phyloP scores from a whole-genome alignment of 257 asterid species.

The Solanum rostratum region DNA sequence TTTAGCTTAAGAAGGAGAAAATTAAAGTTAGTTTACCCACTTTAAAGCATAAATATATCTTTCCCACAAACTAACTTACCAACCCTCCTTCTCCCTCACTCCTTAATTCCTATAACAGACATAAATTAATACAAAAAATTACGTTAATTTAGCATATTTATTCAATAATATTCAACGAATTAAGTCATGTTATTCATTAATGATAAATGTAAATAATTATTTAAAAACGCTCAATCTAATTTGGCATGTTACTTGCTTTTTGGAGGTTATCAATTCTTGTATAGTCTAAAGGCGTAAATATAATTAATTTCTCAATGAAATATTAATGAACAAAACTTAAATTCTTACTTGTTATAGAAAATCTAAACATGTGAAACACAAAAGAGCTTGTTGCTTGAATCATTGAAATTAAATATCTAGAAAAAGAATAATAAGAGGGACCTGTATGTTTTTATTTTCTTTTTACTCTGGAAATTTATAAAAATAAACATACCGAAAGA shows the following conservation, averaged over 20 bases:
- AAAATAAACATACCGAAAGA: neutral
- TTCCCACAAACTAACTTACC: neutral
- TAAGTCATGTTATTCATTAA: neutral
- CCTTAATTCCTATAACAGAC: neutral
- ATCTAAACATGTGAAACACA: neutral
- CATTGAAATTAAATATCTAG: neutral
- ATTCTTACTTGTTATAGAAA: neutral
- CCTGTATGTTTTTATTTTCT: neutral
- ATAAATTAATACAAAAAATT: neutral
- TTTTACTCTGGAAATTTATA: accelerated
- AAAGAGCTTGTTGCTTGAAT: neutral
- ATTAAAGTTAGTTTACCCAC: neutral
- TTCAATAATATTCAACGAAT: neutral
- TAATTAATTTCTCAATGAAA: neutral
- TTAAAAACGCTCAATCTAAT: neutral
- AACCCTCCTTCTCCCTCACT: neutral
- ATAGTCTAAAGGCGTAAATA: neutral
- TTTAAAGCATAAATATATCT: neutral
- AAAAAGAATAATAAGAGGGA: neutral
- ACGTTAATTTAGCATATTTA: neutral
- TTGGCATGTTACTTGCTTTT: neutral
- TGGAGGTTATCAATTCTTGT: neutral
- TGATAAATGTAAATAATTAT: neutral
- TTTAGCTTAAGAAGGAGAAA: neutral
- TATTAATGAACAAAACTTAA: neutral